phyloP scores from a whole-genome alignment of 306 rosid genomes.

The Pueraria montana region DNA sequence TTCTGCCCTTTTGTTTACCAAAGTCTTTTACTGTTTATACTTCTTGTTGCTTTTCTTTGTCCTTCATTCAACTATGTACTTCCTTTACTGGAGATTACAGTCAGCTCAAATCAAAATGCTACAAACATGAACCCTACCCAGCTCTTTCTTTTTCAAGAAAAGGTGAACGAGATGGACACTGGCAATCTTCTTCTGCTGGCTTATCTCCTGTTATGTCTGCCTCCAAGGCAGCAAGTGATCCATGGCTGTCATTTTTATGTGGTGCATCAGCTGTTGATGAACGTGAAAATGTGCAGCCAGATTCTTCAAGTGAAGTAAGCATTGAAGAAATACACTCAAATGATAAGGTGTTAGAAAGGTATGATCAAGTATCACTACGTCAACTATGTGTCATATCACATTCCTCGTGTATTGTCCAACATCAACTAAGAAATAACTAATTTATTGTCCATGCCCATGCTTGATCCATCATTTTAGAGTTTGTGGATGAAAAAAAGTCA shows the following conservation, averaged over 20 bases:
- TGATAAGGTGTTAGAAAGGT: conserved; percentile 60
- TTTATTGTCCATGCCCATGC: conserved; percentile 26
- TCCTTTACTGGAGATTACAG: conserved; percentile 71
- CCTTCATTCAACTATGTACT: conserved; percentile 38
- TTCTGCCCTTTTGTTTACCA: background rate
- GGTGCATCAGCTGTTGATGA: conserved; percentile 44
- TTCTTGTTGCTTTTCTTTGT: background rate
- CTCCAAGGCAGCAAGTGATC: conserved; percentile 65
- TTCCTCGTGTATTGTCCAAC: conserved; percentile 3
- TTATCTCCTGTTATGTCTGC: conserved; percentile 55
- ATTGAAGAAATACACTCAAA: conserved; percentile 57
- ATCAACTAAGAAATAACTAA: conserved; percentile 24
- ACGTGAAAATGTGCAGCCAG: conserved; percentile 49
- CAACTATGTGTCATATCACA: background rate
- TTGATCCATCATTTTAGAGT: conserved; percentile 34
- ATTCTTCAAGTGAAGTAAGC: conserved; percentile 60
- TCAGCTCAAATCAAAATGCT: conserved; percentile 58
- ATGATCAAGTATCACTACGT: conserved; percentile 5
- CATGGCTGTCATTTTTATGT: conserved; percentile 66
- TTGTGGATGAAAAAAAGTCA: conserved; percentile 9
- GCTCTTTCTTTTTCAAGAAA: conserved; percentile 60
- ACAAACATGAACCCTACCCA: conserved; percentile 56
- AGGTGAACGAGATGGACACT: conserved; percentile 53
- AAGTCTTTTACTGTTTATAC: background rate
- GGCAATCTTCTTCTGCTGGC: conserved; percentile 51